Evolutionary conservation across 2,329 filamentous ascomycete species (phyloP).

Genomic region (Pseudogymnoascus sp.): DNA sequence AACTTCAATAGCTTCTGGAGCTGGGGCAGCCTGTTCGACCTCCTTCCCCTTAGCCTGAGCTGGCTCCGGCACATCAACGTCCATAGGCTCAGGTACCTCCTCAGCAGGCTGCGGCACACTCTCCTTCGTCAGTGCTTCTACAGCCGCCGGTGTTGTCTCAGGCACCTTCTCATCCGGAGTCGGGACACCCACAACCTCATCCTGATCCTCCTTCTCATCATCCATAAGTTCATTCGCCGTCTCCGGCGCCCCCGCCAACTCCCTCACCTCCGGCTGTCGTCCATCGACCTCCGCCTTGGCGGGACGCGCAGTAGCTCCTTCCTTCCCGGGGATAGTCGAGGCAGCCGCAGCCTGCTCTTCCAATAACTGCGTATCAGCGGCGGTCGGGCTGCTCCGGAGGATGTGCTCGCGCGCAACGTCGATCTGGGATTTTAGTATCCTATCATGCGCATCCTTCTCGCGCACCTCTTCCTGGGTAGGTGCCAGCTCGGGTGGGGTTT

Average conservation of each 20-base stretch:
- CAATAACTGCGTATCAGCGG: slow-evolving; percentile 50
- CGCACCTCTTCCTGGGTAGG: slow-evolving; percentile 22
- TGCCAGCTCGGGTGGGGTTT: slow-evolving; percentile 26
- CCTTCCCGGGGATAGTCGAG: slow-evolving; percentile 18
- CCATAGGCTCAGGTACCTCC: slow-evolving; percentile 16
- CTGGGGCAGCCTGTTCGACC: background rate
- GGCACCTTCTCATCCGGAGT: slow-evolving; percentile 18
- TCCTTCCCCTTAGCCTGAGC: background rate
- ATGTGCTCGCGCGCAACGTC: slow-evolving; percentile 32
- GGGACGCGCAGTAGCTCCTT: background rate
- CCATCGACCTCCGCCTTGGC: background rate
- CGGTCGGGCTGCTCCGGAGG: slow-evolving; percentile 33
- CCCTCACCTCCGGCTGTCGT: background rate
- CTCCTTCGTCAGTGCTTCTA: slow-evolving; percentile 24
- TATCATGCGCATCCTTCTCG: slow-evolving; percentile 29
- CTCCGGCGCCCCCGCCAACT: background rate
- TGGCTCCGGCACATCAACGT: slow-evolving; percentile 19
- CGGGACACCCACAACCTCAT: slow-evolving; percentile 19
- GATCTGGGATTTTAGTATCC: slow-evolving; percentile 20
- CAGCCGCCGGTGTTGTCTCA: slow-evolving; percentile 13
- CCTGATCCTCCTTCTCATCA: slow-evolving; percentile 20
- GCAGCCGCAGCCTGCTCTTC: slow-evolving; percentile 41
- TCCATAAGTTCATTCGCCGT: slow-evolving; percentile 16
- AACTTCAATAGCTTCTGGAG: background rate
- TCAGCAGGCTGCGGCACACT: slow-evolving; percentile 17